Evolutionary conservation across 768 basidiomycete species (phyloP).

Genomic region (Pleurotus eryngii): DNA sequence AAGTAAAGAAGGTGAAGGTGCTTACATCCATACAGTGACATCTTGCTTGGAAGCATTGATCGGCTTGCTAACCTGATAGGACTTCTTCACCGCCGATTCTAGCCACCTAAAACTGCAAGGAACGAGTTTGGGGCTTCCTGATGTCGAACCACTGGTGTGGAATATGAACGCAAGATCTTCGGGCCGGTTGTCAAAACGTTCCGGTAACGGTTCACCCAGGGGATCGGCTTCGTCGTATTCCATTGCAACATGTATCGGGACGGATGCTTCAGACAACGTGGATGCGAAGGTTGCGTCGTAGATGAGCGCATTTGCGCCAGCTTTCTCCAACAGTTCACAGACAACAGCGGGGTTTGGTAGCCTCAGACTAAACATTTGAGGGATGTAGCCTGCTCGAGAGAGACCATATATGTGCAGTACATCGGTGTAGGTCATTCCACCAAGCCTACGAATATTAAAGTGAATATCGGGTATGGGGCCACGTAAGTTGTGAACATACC

Average conservation of each 20-base stretch:
- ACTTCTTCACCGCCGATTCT: conserved; percentile 57
- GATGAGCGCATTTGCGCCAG: conserved; percentile 61
- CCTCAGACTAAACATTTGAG: conserved; percentile 76
- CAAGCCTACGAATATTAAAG: conserved; percentile 46
- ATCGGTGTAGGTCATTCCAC: conserved; percentile 70
- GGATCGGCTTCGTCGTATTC: conserved; percentile 33
- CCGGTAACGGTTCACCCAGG: conserved; percentile 39
- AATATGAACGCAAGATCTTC: conserved; percentile 62
- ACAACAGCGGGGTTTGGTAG: conserved; percentile 71
- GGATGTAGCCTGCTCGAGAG: conserved; percentile 73
- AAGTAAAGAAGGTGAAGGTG: conserved; percentile 9
- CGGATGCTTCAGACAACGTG: conserved; percentile 40
- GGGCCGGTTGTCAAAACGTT: conserved; percentile 29
- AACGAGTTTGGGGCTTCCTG: conserved; percentile 79
- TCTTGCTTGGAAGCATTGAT: conserved; percentile 53
- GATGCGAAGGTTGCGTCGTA: conserved; percentile 56
- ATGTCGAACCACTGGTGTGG: conserved; percentile 81
- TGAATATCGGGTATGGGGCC: conserved; percentile 3
- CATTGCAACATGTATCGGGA: conserved; percentile 47
- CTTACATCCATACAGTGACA: conserved; percentile 72
- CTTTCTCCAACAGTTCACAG: conserved; percentile 63
- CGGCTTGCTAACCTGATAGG: conserved; percentile 48
- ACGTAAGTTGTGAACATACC: conserved; percentile 40
- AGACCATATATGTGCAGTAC: conserved; percentile 72
- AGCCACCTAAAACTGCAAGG: conserved; percentile 71